phyloP scores from a whole-genome alignment of 371 early-diverging fungal species.

The Conidiobolus incongruus region DNA sequence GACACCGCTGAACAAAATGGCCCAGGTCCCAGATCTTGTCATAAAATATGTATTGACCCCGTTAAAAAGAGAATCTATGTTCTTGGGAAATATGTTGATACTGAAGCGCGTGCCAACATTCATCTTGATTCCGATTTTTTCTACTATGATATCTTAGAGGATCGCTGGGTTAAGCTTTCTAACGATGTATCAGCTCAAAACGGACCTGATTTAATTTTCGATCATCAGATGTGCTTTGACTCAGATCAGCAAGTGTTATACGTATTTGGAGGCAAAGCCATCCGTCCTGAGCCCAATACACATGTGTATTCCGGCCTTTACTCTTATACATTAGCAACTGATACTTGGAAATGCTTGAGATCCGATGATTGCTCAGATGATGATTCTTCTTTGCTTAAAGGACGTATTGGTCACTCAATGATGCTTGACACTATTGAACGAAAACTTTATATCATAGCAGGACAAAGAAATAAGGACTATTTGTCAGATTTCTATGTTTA shows the following conservation, averaged over 20 bases:
- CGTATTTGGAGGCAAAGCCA: conserved; percentile 73
- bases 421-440: conserved; percentile 43
- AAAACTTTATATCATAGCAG: conserved; percentile 70
- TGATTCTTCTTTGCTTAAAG: too few relatives aligned
- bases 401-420: conserved; percentile 81
- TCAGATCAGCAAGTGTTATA: conserved; percentile 38
- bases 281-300: conserved; percentile 26
- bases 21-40: conserved; percentile 78
- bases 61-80: conserved; percentile 44
- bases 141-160: conserved; percentile 42
- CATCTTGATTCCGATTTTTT: conserved; percentile 65
- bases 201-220: conserved; percentile 78
- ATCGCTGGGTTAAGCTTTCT: conserved; percentile 50
- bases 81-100: conserved; percentile 71
- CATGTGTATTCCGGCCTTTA: conserved; percentile 69
- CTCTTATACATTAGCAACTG: too few relatives aligned
- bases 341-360: too few relatives aligned
- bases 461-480: conserved; percentile 59
- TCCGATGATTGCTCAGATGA: too few relatives aligned
- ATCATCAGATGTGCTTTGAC: conserved; percentile 89
- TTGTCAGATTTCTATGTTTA: conserved; percentile 54
- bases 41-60: conserved; percentile 76
- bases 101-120: conserved; percentile 26
- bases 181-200: conserved; percentile 32
- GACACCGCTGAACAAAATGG: conserved; percentile 72